phyloP scores from a whole-genome alignment of 1,284 basidiomycete genomes.

The Leccinum fuscescens region DNA sequence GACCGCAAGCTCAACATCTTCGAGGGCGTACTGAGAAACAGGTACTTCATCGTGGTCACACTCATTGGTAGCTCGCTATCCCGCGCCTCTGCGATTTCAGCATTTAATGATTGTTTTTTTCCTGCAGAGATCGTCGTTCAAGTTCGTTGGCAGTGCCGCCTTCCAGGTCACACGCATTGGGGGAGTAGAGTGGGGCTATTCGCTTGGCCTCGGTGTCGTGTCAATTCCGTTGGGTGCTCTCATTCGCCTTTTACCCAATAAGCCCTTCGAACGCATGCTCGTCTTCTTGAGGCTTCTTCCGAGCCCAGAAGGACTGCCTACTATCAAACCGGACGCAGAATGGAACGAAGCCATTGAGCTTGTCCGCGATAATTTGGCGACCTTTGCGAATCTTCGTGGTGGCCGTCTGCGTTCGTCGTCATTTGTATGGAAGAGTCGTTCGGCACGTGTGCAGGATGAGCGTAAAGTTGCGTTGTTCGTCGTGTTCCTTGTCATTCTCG shows the following conservation, averaged over 20 bases:
- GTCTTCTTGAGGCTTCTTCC: slow-evolving; percentile 65
- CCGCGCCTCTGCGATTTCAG: not conserved
- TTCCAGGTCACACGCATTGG: slow-evolving; percentile 85
- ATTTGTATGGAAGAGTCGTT: slow-evolving; percentile 77
- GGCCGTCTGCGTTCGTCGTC: slow-evolving; percentile 82
- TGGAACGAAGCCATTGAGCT: slow-evolving; percentile 74
- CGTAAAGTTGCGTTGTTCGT: slow-evolving; percentile 42
- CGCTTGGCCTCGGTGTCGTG: slow-evolving; percentile 81
- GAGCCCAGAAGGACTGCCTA: slow-evolving; percentile 68
- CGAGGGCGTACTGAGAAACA: slow-evolving; percentile 78
- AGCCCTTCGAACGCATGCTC: slow-evolving; percentile 75
- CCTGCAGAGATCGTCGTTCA: slow-evolving; percentile 80
- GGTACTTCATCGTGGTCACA: slow-evolving; percentile 88
- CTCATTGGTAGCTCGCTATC: slow-evolving; percentile 60
- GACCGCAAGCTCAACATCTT: slow-evolving; percentile 91
- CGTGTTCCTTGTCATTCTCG: not conserved
- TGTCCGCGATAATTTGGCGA: slow-evolving; percentile 82
- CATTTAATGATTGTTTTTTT: slow-evolving; percentile 1
- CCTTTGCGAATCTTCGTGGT: slow-evolving; percentile 81
- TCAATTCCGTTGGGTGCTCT: slow-evolving; percentile 87
- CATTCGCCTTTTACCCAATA: slow-evolving; percentile 81
- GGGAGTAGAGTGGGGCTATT: slow-evolving; percentile 87
- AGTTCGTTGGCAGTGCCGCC: slow-evolving; percentile 84
- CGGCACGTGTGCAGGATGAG: slow-evolving; percentile 53
- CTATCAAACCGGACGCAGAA: slow-evolving; percentile 57